Conservation (phyloP, 106 monocot species). For the Dioscorea alata region DNA sequence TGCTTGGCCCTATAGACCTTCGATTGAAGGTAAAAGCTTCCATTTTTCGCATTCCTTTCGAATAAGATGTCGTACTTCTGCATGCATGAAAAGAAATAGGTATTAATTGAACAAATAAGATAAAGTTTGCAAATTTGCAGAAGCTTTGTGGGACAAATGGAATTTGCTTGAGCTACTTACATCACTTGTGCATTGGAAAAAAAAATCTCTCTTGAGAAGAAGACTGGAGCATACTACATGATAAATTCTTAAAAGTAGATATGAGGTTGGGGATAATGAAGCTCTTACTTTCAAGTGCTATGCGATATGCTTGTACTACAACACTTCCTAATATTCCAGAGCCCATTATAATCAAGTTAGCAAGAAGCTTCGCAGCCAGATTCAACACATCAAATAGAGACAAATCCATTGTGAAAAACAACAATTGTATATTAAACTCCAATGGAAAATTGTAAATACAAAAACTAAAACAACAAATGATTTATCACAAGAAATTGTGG, state of each 20-base stretch:
- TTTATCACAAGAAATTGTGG: too few species aligned
- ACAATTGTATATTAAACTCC: too few species aligned
- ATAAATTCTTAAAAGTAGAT: neutral
- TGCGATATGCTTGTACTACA: slow-evolving; percentile 1
- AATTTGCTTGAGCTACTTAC: neutral
- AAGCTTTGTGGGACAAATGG: neutral
- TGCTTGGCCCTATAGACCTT: slow-evolving; percentile 44
- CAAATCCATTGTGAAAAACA: too few species aligned
- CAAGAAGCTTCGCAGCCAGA: slow-evolving; percentile 1
- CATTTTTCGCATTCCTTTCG: too few species aligned
- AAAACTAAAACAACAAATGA: too few species aligned
- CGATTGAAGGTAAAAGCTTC: too few species aligned
- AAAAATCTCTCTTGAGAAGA: neutral
- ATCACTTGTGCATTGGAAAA: neutral
- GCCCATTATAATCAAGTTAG: slow-evolving; percentile 4
- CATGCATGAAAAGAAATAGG: too few species aligned
- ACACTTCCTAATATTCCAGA: neutral
- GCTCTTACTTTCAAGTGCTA: slow-evolving; percentile 1
- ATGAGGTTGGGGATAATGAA: too few species aligned
- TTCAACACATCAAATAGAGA: neutral
- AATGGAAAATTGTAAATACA: too few species aligned
- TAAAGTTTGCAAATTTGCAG: neutral
- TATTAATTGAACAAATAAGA: too few species aligned
- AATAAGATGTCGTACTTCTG: too few species aligned
- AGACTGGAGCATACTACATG: neutral